Base-by-base conservation (phyloP, 345 rosid genomes). In the Brassica incana region DNA sequence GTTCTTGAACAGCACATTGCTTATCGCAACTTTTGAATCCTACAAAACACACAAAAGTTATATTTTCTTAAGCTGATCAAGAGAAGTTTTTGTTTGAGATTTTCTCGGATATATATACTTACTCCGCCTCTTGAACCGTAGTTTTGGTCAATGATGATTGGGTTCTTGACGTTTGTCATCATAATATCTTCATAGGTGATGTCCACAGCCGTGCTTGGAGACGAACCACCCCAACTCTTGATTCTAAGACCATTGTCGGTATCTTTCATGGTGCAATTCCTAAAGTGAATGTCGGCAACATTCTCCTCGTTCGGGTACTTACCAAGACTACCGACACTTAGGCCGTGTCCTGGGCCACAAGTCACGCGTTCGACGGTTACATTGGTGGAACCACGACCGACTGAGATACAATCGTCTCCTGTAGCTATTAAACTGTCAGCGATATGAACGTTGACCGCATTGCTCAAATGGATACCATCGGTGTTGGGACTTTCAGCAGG, bases 401-500 rank as follows among this genome's bases (percentile, higher is more conserved):
- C 80, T 0, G 83, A 81, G 14, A 81, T 73, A 59, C 83, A 81
- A 35, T 81, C 83, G 5, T 81, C 83, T 76, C 83, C 83, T 5
- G 83, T 81, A 0, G 23, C 83, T 11, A 81, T 71, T 12, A 11
- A n/a, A 5, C 83, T 81, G 25, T 81, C 80, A 8, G 27, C 7
- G 80, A 81, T 81, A 1, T 16, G 38, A 71, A 76, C 35, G 18
- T 71, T 25, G 69, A 58, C 83, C 12, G 83, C 80, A 65, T 81
- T 76, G 80, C 83, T 81, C 2, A 81, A 50, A 70, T 81, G 83
- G 59, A 81, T 76, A 43, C 83, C 83, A 35, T 81, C 83, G 4
- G 83, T 81, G 80, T 81, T 81, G 43, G 83, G 83, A 89, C 94
- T 90, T 0, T 84, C 75, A 0, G 10, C 88, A 0, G 92, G 94